Percentiles rank a stretch among this genome's conserved stretches.
phyloP scores from a whole-genome alignment of 352 stramenopile genomes.

The Phytopythium mirpurense region DNA sequence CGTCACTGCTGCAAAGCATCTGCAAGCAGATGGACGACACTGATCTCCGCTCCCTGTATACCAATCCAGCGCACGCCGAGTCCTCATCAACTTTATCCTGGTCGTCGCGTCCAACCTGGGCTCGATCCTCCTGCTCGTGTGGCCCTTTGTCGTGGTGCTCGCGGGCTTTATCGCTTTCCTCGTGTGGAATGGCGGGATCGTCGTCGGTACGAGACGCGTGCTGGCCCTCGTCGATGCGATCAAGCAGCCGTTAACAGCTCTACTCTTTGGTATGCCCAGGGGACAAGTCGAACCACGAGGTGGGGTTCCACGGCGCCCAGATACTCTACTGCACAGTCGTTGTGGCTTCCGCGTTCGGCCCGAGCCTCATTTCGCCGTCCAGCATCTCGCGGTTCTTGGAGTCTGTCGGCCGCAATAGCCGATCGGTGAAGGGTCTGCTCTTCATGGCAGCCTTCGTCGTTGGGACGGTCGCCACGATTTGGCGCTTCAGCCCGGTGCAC shows the following conservation, averaged over 20 bases:
- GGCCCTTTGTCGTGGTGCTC: conserved; percentile 65
- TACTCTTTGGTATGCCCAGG: conserved; percentile 21
- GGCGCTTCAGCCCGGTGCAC: conserved; percentile 74
- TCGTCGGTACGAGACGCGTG: conserved; percentile 49
- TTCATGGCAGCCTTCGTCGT: conserved; percentile 20
- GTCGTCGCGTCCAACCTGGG: conserved; percentile 46
- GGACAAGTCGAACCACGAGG: conserved; percentile 82
- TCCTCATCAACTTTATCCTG: conserved; percentile 59
- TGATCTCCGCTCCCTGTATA: neutral
- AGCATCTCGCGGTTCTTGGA: conserved; percentile 30
- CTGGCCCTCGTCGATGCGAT: neutral
- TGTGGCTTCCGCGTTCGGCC: conserved; percentile 48
- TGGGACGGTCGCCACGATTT: conserved; percentile 34
- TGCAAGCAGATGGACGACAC: neutral
- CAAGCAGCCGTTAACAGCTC: no score
- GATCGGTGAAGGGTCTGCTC: conserved; percentile 23
- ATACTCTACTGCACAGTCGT: conserved; percentile 79
- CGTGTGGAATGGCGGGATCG: conserved; percentile 70
- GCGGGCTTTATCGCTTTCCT: conserved; percentile 55
- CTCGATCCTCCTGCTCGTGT: conserved; percentile 52
- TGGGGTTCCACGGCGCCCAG: conserved; percentile 65
- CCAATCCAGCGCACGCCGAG: conserved; percentile 22
- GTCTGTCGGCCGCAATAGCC: conserved; percentile 27
- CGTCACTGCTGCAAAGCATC: neutral
- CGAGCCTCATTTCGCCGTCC: conserved; percentile 30